phyloP scores from a whole-genome alignment of 2,329 filamentous ascomycete genomes.

The Meredithiella fracta region DNA sequence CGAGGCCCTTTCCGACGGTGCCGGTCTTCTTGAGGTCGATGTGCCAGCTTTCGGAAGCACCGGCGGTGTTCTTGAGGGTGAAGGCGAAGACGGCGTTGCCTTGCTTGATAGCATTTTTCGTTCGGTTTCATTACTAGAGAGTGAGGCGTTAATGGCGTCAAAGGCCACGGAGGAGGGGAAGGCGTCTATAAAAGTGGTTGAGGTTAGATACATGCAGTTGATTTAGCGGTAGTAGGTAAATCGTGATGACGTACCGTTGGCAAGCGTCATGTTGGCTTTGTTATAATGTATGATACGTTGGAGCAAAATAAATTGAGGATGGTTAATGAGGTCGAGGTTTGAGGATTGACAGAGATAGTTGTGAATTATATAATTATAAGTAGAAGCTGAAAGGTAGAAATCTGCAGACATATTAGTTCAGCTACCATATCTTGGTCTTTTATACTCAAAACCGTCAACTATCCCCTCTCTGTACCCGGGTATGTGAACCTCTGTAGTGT shows the following conservation, averaged over 20 bases:
- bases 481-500: background rate
- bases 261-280: conserved; percentile 6
- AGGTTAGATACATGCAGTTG: no score
- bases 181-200: conserved; percentile 34
- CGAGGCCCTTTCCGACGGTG: conserved; percentile 59
- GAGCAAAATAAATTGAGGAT: no score
- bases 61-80: conserved; percentile 72
- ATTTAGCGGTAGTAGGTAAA: no score
- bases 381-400: no score
- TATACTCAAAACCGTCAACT: no score
- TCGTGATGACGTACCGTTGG: conserved; percentile 8
- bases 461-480: no score
- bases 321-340: no score
- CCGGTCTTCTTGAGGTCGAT: conserved; percentile 90
- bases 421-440: no score
- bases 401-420: no score
- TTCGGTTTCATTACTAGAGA: conserved; percentile 52
- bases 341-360: no score
- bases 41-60: conserved; percentile 75
- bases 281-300: no score
- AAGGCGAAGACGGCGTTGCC: conserved; percentile 81
- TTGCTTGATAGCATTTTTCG: conserved; percentile 76
- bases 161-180: conserved; percentile 88
- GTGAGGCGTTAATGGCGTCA: conserved; percentile 63
- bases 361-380: background rate